These are phyloP conservation scores for Dipteronia sinensis DNA, from an alignment of 345 rosid species.

Conservation along the genomic window DNA sequence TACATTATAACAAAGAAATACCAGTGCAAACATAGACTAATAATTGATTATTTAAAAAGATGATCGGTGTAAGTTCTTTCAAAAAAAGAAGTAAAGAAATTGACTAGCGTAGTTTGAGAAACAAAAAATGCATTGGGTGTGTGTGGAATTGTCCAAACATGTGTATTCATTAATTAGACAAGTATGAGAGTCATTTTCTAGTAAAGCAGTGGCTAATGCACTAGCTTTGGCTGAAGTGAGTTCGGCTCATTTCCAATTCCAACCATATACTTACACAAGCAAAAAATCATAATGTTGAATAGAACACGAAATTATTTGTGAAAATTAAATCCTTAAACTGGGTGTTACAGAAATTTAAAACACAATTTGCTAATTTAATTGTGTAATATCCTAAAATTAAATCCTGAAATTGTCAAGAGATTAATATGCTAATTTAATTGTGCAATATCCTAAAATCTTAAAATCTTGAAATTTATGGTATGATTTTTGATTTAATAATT, in stretches of 20 bases:
- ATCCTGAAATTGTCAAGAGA: neutral
- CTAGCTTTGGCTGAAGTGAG: no score
- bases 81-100: neutral
- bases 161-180: neutral
- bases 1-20: neutral
- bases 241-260: no score
- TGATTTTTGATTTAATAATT: no score
- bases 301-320: no score
- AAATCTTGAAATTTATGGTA: slow-evolving; percentile 4
- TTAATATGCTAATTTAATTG: neutral
- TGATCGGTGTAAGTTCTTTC: neutral
- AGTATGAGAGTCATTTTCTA: neutral
- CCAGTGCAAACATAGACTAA: neutral
- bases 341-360: no score
- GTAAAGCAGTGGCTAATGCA: neutral
- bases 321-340: no score
- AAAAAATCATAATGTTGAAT: neutral
- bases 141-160: neutral
- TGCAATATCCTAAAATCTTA: slow-evolving; percentile 1
- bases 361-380: no score
- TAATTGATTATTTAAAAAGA: neutral
- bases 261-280: neutral
- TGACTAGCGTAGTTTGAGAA: neutral
- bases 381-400: no score
- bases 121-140: neutral